Base-by-base conservation (phyloP, 495 filamentous ascomycete species). In the Neurospora tetraspora region DNA sequence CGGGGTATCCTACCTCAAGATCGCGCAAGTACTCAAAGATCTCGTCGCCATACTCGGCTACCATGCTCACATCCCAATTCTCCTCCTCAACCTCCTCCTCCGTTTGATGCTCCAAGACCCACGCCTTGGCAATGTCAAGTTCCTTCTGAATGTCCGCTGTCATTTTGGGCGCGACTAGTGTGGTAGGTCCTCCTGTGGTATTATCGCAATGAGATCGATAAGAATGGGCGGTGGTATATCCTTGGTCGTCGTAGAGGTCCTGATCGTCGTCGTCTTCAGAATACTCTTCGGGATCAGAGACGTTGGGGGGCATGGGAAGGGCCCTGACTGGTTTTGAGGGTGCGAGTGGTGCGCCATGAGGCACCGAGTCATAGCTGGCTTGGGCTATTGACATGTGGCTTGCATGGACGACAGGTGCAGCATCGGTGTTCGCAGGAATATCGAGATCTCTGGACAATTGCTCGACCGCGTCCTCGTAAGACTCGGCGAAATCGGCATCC, bases 51-150 rank as follows among this genome's bases (percentile, higher is more conserved):
- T 99, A 99, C 78, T 98, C 95, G 18, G 94, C 91, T 39, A 99
- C 96, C 96, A 99, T 97, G 78, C 92, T 97, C n/a, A 94, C 92
- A 78, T 99, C 96, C 85, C 90, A 96, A 31, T 86, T 84, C 78
- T 98, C 96, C 74, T 98, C 96, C 70, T 96, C 91, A 68, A 93
- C 84, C 70, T 93, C 92, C 72, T 86, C 84, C 18, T 75, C 71
- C 36, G 78, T 80, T 31, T 76, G 86, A 83, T 71, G 87, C 80
- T 69, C 81, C 72, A 93, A 88, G 0, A 97, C 93, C 59, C 90
- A 81, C 10, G 83, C 77, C 81, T 88, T 91, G 12, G 94, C 94
- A 11, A 84, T 80, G 12, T 88, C 89, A 43, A 97, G 83, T 83
- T 97, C 92, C 12, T 85, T 85, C 74, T 85, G 83, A 27, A 86